Percentiles rank a stretch among this genome's conserved stretches.
These are phyloP conservation scores for Hymenoscyphus albidus DNA, from an alignment of 2,329 filamentous ascomycete genomes.

Conservation along the genomic window DNA sequence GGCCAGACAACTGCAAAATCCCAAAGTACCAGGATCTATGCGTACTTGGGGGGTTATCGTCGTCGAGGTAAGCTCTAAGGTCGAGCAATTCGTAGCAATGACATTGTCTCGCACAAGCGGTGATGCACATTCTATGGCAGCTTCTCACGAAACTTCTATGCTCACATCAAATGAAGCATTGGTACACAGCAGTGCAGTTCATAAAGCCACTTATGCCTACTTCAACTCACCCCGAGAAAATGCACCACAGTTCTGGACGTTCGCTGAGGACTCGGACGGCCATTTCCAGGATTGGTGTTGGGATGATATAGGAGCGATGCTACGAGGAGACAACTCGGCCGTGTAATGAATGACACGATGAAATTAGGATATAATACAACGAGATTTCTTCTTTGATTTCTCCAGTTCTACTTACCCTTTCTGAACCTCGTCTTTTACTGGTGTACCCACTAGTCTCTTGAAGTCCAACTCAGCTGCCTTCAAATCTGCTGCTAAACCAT, in stretches of 20 bases:
- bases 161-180: neutral
- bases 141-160: neutral
- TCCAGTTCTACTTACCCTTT: neutral
- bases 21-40: conserved; percentile 38
- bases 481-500: conserved; percentile 34
- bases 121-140: neutral
- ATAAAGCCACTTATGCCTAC: neutral
- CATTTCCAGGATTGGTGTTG: conserved; percentile 16
- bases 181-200: neutral
- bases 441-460: neutral
- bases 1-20: conserved; percentile 33
- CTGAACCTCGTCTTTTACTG: neutral
- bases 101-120: neutral
- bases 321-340: conserved; percentile 3
- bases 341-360: neutral
- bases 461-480: conserved; percentile 37
- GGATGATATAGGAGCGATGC: conserved; percentile 15
- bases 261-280: conserved; percentile 11
- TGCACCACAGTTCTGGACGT: conserved; percentile 13
- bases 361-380: conserved; percentile 5
- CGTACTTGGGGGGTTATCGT: conserved; percentile 37
- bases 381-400: neutral
- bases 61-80: conserved; percentile 34
- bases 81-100: conserved; percentile 15
- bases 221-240: neutral